Base-by-base conservation (phyloP, 139 green algal genomes). In the Zygnema circumcarinatum region DNA sequence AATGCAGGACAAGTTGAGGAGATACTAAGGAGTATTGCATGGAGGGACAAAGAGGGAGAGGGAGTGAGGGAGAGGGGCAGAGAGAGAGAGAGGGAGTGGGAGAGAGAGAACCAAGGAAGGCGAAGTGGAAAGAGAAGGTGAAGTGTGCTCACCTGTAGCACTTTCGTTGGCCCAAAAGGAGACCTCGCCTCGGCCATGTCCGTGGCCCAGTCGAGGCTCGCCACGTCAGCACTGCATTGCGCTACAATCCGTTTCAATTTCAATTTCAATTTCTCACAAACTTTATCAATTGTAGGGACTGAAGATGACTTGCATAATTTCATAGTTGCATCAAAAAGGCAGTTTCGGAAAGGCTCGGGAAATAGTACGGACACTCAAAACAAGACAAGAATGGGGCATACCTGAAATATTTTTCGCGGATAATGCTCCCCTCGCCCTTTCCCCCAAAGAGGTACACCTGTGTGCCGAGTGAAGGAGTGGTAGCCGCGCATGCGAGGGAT, bases 171-270 rank as follows among this genome's bases (percentile, higher is more conserved):
- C 20, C 96, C 94, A 32, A 97, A 86, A 1, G 87, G 74, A 31
- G 73, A 20, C 1, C 97, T 87, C 1, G 95, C 95, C 1, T 92
- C 91, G 1, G 76, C 87, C 83, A 98, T 98, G 81, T 94, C 92
- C 29, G 92, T 94, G 56, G 81, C 87, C 96, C 96, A 99, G 92
- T 99, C 97, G 75, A 99, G 90, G 1, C 96, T 96, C 3, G 98
- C 79, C 38, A 99, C 95, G 81, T 98, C 95, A 0, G 94, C 93
- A 3, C 67, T 92, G 67, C 90, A 91, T 42, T 93, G 86, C 56
- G 79, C 16, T 32, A 32, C 25, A 29, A 94, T 74, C 42, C 68
- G 67, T 36, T 83, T 40, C 41, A 98, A 93, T 94, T 98, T 98
- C 38, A 96, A 96, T 22, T 33, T 83, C 93, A n/a, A n/a, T n/a